Evolutionary conservation across 2,329 filamentous ascomycete species (phyloP), one percentile per base, ranked within the genome.

Genomic region (Cylindrodendrum hubeiense): DNA sequence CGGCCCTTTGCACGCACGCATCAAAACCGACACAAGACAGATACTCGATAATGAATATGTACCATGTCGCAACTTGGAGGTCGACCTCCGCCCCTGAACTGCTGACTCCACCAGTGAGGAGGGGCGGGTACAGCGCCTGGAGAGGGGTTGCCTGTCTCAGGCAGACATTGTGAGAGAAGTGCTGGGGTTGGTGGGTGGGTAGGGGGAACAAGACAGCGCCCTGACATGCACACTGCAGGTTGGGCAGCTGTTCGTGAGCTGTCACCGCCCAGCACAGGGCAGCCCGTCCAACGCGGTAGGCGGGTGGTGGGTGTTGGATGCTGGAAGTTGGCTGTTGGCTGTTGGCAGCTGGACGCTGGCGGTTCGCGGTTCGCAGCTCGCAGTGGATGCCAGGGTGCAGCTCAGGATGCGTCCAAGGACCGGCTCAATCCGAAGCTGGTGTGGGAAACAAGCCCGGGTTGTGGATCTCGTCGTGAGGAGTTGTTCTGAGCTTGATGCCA

Each of bases 111-210:
- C 63, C 30, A 8, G 17, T 22, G 41, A 55, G 28, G 54, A 61
- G 63, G 63, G 63, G 58, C 41, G 24, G 46, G 21, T 54, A 63
- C 49, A 34, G 61, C 58, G 53, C 58, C 55, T 41, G 41, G 47
- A 59, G 54, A 63, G 49, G 61, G 61, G 55, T 54, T 41, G 34
- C 33, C 21, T 59, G 55, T 61, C 53, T 62, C 58, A 58, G 52
- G 61, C 63, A 33, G 39, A 30, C n/a, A 46, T 43, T 62, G 63
- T 54, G 63, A 65, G 63, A 55, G 59, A 65, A 44, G 39, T 54
- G 52, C 58, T 58, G 47, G 51, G 51, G n/a, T n/a, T n/a, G n/a
- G n/a, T n/a, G n/a, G 51, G 51, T 10, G n/a, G 43, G 34, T 7
- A n/a, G 3, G 46, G 46, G 26, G 24, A 9, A 30, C 39, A 22